Evolutionary conservation across 2,329 filamentous ascomycete genomes (phyloP).

Genomic region (Metarhizium humberi): DNA sequence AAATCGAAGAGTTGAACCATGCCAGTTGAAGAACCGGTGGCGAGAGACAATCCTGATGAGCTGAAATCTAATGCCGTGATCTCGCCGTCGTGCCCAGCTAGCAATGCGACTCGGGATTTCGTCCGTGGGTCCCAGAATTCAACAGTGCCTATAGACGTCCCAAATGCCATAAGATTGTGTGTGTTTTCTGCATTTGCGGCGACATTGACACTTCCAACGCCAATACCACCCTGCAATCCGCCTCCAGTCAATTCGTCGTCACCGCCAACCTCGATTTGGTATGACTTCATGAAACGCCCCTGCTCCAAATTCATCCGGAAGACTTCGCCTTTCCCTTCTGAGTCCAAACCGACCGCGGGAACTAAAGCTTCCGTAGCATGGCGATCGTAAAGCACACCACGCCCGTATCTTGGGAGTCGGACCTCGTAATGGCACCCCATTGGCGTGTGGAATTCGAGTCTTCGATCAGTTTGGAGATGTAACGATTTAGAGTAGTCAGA

Average conservation of each 20-base stretch:
- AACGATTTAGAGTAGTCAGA: slow-evolving; percentile 90
- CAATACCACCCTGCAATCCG: slow-evolving; percentile 77
- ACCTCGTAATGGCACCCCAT: slow-evolving; percentile 80
- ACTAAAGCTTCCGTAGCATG: slow-evolving; percentile 77
- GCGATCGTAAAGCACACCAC: slow-evolving; percentile 79
- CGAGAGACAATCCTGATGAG: slow-evolving; percentile 72
- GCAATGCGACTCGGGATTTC: slow-evolving; percentile 67
- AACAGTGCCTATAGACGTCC: slow-evolving; percentile 88
- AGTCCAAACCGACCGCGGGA: slow-evolving; percentile 78
- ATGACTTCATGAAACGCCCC: slow-evolving; percentile 89
- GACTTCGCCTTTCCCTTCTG: slow-evolving; percentile 81
- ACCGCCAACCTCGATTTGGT: slow-evolving; percentile 80
- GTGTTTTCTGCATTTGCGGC: slow-evolving; percentile 80
- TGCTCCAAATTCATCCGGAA: slow-evolving; percentile 87
- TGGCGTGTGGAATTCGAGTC: slow-evolving; percentile 86
- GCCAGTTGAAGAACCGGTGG: slow-evolving; percentile 79
- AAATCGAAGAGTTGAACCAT: slow-evolving; percentile 88
- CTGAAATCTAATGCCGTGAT: slow-evolving; percentile 86
- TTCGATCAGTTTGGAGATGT: slow-evolving; percentile 85
- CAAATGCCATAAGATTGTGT: slow-evolving; percentile 86
- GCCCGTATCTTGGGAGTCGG: slow-evolving; percentile 85
- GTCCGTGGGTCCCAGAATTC: slow-evolving; percentile 94
- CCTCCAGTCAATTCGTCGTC: slow-evolving; percentile 65
- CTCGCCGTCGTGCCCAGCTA: slow-evolving; percentile 60
- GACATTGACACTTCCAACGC: slow-evolving; percentile 77